Evolutionary conservation across 805 yeast genomes (phyloP), one percentile per base, ranked within the genome.

Genomic region (Candida stauntonica): DNA sequence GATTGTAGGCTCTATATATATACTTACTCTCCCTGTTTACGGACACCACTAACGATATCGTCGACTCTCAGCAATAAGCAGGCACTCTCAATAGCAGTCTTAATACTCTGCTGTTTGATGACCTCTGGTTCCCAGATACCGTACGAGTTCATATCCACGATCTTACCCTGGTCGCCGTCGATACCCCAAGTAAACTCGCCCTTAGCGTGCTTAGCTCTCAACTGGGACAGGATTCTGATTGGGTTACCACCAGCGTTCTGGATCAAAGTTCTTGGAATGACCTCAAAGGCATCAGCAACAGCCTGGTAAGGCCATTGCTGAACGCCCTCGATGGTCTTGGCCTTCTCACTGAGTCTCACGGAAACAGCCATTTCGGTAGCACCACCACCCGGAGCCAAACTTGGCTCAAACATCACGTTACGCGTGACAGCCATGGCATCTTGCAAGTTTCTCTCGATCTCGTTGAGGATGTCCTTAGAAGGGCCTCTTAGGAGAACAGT

Each of bases 61-160:
- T 93, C 99, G 33, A 93, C 99, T 57, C 99, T 82, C 60, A 93
- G 72, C 56, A 93, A 70, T 68, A 93, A 71, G 62, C 96, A 85
- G 13, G 99, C 97, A 70, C 94, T 83, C 68, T 93, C 99, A 48
- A 93, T 85, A 26, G 95, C 96, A n/a, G 99, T 93, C 71, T 93
- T 93, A 51, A 91, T 82, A 48, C 94, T 82, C 69, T 93, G 99
- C 61, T 86, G 94, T 67, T 93, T 93, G 64, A 93, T 86, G 35
- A 86, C 97, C 68, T 91, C 97, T 15, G 99, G 99, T 68, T 93
- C 99, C 99, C 99, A 93, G 48, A 93, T 83, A 20, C 99, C 99
- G 63, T 88, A 91, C 20, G 78, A 82, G 48, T 83, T 77, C 99
- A 93, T 93, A 60, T 93, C 97, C 19, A 86, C 97, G 42, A 93